Percentiles rank a stretch among this genome's conserved stretches.
phyloP scores from a whole-genome alignment of 345 rosid species.

The Punica granatum region DNA sequence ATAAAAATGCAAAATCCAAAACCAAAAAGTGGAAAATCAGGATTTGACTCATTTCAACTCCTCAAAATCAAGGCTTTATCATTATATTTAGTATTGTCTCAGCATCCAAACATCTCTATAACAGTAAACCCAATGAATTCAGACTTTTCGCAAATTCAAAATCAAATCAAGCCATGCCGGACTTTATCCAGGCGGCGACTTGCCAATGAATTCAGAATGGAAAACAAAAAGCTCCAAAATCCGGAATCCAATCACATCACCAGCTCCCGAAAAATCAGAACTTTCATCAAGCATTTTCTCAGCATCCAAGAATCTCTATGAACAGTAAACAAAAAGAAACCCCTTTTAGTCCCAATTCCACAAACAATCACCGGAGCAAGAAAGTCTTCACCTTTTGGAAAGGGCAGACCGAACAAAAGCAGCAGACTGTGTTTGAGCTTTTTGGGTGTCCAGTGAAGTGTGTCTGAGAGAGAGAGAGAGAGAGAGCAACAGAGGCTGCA shows the following conservation, averaged over 20 bases:
- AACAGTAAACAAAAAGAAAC: background rate
- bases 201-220: background rate
- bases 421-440: background rate
- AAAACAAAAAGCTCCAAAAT: background rate
- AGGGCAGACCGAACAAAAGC: background rate
- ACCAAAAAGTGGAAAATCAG: background rate
- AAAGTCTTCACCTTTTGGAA: constrained; percentile 4
- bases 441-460: background rate
- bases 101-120: background rate
- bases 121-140: background rate
- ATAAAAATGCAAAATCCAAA: background rate
- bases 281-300: background rate
- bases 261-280: background rate
- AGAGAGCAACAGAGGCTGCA: background rate
- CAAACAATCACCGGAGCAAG: background rate
- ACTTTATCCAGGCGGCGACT: background rate
- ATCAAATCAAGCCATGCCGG: background rate
- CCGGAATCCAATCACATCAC: constrained; percentile 1
- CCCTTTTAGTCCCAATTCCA: background rate
- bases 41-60: background rate
- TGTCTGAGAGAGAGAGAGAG: background rate
- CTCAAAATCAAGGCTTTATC: background rate
- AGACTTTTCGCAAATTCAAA: background rate
- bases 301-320: background rate
- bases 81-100: background rate